Percentiles rank a stretch among this genome's conserved stretches.
Evolutionary conservation across 2,329 filamentous ascomycete genomes (phyloP).

Genomic region (Colletotrichum lindemuthianum): DNA sequence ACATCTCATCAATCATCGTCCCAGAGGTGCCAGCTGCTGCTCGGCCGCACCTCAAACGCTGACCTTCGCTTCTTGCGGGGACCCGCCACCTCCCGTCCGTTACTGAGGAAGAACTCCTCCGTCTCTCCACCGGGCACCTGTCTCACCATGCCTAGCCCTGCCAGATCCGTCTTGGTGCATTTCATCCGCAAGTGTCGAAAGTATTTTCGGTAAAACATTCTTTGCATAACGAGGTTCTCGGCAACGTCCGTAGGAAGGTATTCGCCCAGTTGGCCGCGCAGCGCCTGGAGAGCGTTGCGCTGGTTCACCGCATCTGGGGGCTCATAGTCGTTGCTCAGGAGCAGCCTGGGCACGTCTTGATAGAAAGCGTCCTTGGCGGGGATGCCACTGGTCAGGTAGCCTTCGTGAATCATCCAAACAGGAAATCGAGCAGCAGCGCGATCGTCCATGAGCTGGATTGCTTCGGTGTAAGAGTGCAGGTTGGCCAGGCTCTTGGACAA

Average conservation of each 20-base stretch:
- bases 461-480: slow-evolving; percentile 32
- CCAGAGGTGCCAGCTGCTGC: slow-evolving; percentile 32
- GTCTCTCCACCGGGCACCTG: slow-evolving; percentile 26
- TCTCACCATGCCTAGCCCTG: slow-evolving; percentile 33
- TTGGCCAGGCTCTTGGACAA: slow-evolving; percentile 30
- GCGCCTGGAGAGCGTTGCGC: slow-evolving; percentile 20
- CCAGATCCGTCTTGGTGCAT: slow-evolving; percentile 34
- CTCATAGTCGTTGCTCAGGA: slow-evolving; percentile 32
- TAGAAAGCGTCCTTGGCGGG: slow-evolving; percentile 31
- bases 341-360: slow-evolving; percentile 24
- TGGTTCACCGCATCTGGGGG: slow-evolving; percentile 29
- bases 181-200: slow-evolving; percentile 34
- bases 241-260: slow-evolving; percentile 24
- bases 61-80: slow-evolving; percentile 25
- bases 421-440: slow-evolving; percentile 31
- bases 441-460: slow-evolving; percentile 35
- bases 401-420: slow-evolving; percentile 36
- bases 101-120: slow-evolving; percentile 33
- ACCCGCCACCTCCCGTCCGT: slow-evolving; percentile 26
- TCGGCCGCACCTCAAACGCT: slow-evolving; percentile 24
- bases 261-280: slow-evolving; percentile 22
- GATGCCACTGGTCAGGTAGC: slow-evolving; percentile 31
- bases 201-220: slow-evolving; percentile 36
- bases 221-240: slow-evolving; percentile 29
- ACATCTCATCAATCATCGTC: slow-evolving; percentile 24